A percentile compares a stretch with the other conserved stretches of the same genome.
These are phyloP conservation scores for Anethum foeniculum DNA, from an alignment of 140 eudicot species.

Conservation along the genomic window DNA sequence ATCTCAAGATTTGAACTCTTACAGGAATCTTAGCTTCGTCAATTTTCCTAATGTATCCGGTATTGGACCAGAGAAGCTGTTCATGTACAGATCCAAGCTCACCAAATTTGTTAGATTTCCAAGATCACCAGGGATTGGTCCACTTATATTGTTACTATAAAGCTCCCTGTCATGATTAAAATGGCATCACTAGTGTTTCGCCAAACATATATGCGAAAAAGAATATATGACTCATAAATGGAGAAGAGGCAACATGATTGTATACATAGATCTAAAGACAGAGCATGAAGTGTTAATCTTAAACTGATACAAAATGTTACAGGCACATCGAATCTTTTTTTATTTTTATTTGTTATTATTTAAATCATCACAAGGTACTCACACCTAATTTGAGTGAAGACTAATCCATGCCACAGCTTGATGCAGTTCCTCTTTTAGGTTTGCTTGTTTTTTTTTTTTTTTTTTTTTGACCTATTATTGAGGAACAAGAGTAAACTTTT, in stretches of 20 bases:
- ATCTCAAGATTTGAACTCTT: conserved; percentile 24
- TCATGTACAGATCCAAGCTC: conserved; percentile 92
- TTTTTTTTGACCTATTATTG: neutral
- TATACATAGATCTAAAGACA: neutral
- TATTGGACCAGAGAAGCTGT: conserved; percentile 76
- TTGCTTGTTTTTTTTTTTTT: neutral
- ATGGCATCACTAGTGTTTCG: neutral
- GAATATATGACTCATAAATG: neutral
- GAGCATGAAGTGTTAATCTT: neutral
- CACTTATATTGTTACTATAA: conserved; percentile 83
- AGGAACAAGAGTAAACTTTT: neutral
- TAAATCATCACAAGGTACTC: neutral
- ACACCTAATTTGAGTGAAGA: neutral
- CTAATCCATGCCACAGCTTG: neutral
- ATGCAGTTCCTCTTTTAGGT: neutral
- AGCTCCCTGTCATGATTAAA: conserved; percentile 51
- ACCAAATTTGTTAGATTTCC: conserved; percentile 87
- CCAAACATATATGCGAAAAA: neutral
- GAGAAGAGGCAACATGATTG: neutral
- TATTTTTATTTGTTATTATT: neutral
- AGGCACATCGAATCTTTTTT: neutral
- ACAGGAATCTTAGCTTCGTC: conserved; percentile 76
- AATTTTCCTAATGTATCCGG: conserved; percentile 77
- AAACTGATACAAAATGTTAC: neutral
- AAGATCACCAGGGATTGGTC: conserved; percentile 76